These are phyloP conservation scores for Plasmodium sp. DNA, from an alignment of 169 alveolate genomes.

Conservation along the genomic window DNA sequence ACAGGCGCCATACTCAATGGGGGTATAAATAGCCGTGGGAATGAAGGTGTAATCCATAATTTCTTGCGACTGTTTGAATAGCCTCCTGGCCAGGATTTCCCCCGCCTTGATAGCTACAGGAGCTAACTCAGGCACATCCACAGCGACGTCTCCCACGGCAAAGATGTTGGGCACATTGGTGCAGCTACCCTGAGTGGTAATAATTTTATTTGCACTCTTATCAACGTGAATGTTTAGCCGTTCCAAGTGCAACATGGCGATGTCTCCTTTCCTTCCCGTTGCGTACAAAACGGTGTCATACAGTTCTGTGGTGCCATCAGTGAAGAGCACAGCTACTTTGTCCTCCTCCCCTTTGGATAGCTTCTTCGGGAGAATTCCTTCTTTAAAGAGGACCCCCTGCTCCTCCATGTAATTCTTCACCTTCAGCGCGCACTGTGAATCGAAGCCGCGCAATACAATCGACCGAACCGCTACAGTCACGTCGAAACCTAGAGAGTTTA, in stretches of 20 bases:
- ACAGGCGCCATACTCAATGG: conserved; percentile 96
- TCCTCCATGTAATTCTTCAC: conserved; percentile 90
- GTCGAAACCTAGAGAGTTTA: conserved; percentile 94
- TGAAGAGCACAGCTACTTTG: conserved; percentile 79
- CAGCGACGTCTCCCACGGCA: conserved; percentile 97
- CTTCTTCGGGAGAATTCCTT: conserved; percentile 90
- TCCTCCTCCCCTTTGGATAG: conserved; percentile 88
- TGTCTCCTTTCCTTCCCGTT: conserved; percentile 96
- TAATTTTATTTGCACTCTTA: conserved; percentile 86
- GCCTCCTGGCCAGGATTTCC: conserved; percentile 94
- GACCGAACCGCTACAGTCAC: conserved; percentile 93
- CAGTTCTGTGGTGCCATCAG: conserved; percentile 85
- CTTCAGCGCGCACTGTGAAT: conserved; percentile 93
- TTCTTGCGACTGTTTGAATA: conserved; percentile 89
- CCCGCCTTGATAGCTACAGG: conserved; percentile 99
- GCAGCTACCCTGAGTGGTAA: conserved; percentile 91
- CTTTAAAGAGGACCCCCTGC: conserved; percentile 91
- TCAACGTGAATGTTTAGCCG: conserved; percentile 55
- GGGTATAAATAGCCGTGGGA: conserved; percentile 99
- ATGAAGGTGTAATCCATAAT: conserved; percentile 79
- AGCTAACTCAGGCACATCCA: conserved; percentile 95
- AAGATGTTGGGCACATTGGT: conserved; percentile 91
- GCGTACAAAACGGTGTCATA: conserved; percentile 97
- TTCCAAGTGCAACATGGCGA: conserved; percentile 85
- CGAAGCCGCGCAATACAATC: conserved; percentile 97